Conservation (phyloP, 1,139 yeast genomes). For the Yamadazyma dushanensis region DNA sequence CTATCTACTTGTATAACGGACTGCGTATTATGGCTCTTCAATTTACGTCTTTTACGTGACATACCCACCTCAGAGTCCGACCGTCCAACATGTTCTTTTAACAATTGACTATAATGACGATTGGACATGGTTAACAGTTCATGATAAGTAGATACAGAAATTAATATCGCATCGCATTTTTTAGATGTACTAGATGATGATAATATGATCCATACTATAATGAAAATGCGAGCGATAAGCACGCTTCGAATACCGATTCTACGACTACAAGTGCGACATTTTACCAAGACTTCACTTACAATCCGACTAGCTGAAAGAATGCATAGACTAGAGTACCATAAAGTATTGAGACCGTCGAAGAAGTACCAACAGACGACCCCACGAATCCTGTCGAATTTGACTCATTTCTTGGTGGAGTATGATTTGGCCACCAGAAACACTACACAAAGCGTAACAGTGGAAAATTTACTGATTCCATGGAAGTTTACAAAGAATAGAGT, state of each 20-base stretch:
- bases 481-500: not conserved
- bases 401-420: slow-evolving; percentile 27
- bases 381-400: slow-evolving; percentile 24
- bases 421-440: too few relatives aligned
- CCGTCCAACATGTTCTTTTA: slow-evolving; percentile 11
- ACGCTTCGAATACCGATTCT: not conserved
- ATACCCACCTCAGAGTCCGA: slow-evolving; percentile 1
- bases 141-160: not conserved
- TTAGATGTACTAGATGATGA: slow-evolving; percentile 1
- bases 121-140: slow-evolving; percentile 8
- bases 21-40: slow-evolving; percentile 1
- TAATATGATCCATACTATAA: slow-evolving; percentile 1
- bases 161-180: slow-evolving; percentile 7
- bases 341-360: slow-evolving; percentile 16
- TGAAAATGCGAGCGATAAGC: slow-evolving; percentile 4
- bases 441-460: not conserved
- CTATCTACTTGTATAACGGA: slow-evolving; percentile 2
- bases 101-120: slow-evolving; percentile 10
- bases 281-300: not conserved
- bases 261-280: slow-evolving; percentile 1
- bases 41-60: slow-evolving; percentile 9
- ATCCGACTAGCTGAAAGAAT: slow-evolving; percentile 20
- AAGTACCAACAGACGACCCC: slow-evolving; percentile 19
- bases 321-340: slow-evolving; percentile 21
- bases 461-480: not conserved